These are phyloP conservation scores for Dendrothele bispora DNA, from an alignment of 768 basidiomycete genomes.

Conservation along the genomic window DNA sequence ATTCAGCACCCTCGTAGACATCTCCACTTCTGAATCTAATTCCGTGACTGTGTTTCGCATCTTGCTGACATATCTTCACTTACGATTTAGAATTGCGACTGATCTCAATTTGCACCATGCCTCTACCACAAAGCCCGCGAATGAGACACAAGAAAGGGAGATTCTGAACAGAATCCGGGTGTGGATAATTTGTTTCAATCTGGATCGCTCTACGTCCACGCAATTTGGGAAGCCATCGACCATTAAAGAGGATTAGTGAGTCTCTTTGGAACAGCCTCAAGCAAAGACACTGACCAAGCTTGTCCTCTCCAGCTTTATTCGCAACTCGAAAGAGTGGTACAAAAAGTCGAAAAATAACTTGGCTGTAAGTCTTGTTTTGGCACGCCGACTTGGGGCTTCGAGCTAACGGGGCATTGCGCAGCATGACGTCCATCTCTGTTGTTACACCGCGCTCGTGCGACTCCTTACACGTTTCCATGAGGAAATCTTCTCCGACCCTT, in stretches of 20 bases:
- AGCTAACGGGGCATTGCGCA: conserved; percentile 22
- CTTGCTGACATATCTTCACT: conserved; percentile 3
- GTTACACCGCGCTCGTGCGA: conserved; percentile 66
- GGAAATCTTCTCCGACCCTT: conserved; percentile 71
- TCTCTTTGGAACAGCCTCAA: conserved; percentile 9
- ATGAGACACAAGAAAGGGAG: conserved; percentile 79
- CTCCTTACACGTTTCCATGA: conserved; percentile 77
- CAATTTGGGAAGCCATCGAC: conserved; percentile 90
- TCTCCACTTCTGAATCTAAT: background rate
- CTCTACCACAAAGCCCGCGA: conserved; percentile 56
- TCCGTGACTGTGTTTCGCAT: no score
- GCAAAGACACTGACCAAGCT: background rate
- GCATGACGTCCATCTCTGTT: conserved; percentile 79
- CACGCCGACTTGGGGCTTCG: conserved; percentile 4
- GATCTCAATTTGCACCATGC: conserved; percentile 84
- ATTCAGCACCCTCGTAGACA: background rate
- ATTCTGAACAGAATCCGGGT: conserved; percentile 81
- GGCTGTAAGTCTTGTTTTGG: conserved; percentile 37
- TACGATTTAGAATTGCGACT: conserved; percentile 66
- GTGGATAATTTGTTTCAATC: conserved; percentile 89
- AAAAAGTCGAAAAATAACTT: conserved; percentile 63
- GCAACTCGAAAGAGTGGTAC: conserved; percentile 76
- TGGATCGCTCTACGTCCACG: conserved; percentile 85
- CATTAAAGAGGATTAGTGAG: conserved; percentile 81
- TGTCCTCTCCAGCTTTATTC: conserved; percentile 49